Percentiles rank a stretch among this genome's conserved stretches.
Evolutionary conservation across 2,329 filamentous ascomycete species (phyloP).

Genomic region (Diaporthe sp.): DNA sequence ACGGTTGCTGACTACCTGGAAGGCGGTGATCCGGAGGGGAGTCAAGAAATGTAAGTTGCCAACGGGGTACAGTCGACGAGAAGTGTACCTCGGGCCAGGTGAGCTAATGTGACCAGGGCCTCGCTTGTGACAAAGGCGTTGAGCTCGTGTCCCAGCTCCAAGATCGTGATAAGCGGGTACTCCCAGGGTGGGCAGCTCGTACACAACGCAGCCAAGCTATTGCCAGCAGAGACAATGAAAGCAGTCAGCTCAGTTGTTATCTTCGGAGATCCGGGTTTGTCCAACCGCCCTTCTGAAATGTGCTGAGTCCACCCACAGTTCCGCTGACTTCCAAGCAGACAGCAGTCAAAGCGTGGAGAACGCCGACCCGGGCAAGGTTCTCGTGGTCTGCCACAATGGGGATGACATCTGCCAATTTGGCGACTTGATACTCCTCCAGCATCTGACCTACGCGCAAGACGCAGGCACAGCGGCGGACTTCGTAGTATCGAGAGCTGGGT

Average conservation of each 20-base stretch:
- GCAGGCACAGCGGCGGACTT: slow-evolving; percentile 45
- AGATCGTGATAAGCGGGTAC: slow-evolving; percentile 58
- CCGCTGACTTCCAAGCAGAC: slow-evolving; percentile 29
- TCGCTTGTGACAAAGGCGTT: slow-evolving; percentile 46
- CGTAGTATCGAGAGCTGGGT: slow-evolving; percentile 37
- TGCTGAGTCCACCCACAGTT: not conserved
- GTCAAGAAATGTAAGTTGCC: slow-evolving; percentile 37
- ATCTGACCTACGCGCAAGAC: slow-evolving; percentile 47
- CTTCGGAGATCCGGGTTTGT: slow-evolving; percentile 48
- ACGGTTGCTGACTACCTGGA: slow-evolving; percentile 43
- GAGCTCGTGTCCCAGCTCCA: slow-evolving; percentile 54
- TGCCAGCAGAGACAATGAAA: slow-evolving; percentile 41
- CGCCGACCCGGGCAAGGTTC: slow-evolving; percentile 37
- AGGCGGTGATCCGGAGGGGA: slow-evolving; percentile 45
- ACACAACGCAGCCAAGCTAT: slow-evolving; percentile 45
- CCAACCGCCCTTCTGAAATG: not conserved
- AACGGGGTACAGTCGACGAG: no score
- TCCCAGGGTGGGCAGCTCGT: slow-evolving; percentile 49
- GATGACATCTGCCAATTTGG: slow-evolving; percentile 48
- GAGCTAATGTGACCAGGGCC: slow-evolving; percentile 49
- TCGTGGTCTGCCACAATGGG: slow-evolving; percentile 44
- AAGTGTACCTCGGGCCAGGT: not conserved
- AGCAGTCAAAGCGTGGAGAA: slow-evolving; percentile 42
- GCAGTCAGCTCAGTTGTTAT: slow-evolving; percentile 46
- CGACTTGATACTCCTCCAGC: slow-evolving; percentile 44